Percentiles rank a stretch among this genome's conserved stretches.
These are phyloP conservation scores for Penicillium sp. DNA, from an alignment of 2,329 filamentous ascomycete species.

Conservation along the genomic window DNA sequence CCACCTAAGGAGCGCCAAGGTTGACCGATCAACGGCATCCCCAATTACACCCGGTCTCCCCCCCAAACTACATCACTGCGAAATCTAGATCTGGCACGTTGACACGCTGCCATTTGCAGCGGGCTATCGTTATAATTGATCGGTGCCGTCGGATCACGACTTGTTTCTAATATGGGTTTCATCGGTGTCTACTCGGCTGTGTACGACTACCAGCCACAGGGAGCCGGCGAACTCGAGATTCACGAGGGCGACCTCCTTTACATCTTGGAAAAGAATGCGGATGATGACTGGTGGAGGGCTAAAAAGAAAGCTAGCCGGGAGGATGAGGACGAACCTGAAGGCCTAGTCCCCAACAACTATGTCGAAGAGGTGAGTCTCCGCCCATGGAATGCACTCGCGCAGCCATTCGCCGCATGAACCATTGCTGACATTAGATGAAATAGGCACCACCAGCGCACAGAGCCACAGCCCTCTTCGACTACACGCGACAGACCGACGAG, in stretches of 20 bases:
- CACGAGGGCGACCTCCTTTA: slow-evolving; percentile 85
- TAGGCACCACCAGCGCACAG: slow-evolving; percentile 66
- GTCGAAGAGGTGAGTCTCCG: slow-evolving; percentile 75
- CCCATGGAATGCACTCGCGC: background rate
- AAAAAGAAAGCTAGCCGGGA: slow-evolving; percentile 84
- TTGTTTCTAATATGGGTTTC: slow-evolving; percentile 70
- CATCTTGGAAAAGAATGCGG: slow-evolving; percentile 75
- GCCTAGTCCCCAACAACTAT: slow-evolving; percentile 91
- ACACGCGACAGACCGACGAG: slow-evolving; percentile 94
- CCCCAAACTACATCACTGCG: slow-evolving; percentile 14
- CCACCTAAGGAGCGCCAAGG: slow-evolving; percentile 21
- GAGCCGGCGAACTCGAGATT: slow-evolving; percentile 80
- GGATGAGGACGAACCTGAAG: slow-evolving; percentile 87
- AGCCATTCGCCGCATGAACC: background rate
- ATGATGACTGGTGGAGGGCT: slow-evolving; percentile 91
- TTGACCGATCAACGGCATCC: slow-evolving; percentile 22
- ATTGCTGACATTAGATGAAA: slow-evolving; percentile 11
- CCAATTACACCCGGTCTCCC: slow-evolving; percentile 6
- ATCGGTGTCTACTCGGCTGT: slow-evolving; percentile 84
- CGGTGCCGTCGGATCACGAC: background rate
- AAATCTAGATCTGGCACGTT: slow-evolving; percentile 12
- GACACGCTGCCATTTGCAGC: slow-evolving; percentile 16
- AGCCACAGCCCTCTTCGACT: slow-evolving; percentile 96
- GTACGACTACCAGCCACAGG: slow-evolving; percentile 89
- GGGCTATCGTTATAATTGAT: slow-evolving; percentile 1